phyloP scores from a whole-genome alignment of 441 rosid species.

The Gossypium trilobum region DNA sequence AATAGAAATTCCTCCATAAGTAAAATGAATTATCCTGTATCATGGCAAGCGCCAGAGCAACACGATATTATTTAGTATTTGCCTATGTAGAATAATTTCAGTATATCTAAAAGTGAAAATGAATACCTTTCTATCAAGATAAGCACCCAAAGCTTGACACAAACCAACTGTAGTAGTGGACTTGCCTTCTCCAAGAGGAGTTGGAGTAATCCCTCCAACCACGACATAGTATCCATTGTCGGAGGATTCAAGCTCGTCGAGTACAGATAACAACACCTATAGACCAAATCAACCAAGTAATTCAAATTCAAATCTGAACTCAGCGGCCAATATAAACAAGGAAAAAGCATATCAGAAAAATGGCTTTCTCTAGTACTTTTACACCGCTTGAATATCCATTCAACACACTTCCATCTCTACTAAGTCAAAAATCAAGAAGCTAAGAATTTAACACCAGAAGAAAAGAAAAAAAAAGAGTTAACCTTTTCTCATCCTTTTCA shows the following conservation, averaged over 20 bases:
- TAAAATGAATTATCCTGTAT: not conserved
- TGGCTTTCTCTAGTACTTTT: not conserved
- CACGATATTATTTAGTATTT: not conserved
- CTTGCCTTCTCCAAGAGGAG: constrained; percentile 98
- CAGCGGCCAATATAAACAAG: not conserved
- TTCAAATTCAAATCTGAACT: constrained; percentile 7
- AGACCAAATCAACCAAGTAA: constrained; percentile 8
- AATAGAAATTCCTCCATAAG: not conserved
- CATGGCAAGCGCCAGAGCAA: not conserved
- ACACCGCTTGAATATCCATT: not conserved
- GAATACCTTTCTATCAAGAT: constrained; percentile 74
- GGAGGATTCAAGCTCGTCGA: constrained; percentile 66
- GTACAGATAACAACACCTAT: constrained; percentile 66
- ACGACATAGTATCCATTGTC: constrained; percentile 83
- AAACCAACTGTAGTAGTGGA: constrained; percentile 93
- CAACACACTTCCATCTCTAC: not conserved
- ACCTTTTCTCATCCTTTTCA: not conserved
- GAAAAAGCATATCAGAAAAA: not conserved
- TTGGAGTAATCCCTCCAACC: constrained; percentile 96
- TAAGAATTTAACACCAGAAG: not conserved
- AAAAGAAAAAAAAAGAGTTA: not conserved
- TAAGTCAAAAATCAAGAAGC: not conserved
- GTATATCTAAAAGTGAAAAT: constrained; percentile 8
- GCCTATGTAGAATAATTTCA: not conserved
- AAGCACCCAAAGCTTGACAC: constrained; percentile 92